Conservation (phyloP, 495 filamentous ascomycete genomes). For the Penicillium mononematosum region DNA sequence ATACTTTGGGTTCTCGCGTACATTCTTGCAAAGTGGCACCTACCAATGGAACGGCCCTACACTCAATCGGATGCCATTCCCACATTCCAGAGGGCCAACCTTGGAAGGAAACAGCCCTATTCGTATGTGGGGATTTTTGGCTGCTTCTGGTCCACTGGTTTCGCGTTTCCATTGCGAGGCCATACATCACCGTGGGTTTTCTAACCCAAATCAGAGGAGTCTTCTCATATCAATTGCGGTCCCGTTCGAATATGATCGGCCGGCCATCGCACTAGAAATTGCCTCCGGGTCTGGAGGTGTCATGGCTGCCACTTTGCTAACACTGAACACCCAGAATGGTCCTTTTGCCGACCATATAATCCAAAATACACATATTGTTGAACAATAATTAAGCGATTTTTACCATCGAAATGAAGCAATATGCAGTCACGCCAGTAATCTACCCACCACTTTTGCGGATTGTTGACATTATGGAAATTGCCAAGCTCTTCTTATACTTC, state of each 20-base stretch:
- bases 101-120: slow-evolving; percentile 6
- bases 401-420: neutral
- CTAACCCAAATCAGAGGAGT: neutral
- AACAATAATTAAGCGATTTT: neutral
- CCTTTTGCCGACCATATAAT: neutral
- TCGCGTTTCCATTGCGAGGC: neutral
- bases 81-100: slow-evolving; percentile 23
- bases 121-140: neutral
- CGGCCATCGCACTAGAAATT: neutral
- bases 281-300: neutral
- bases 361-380: neutral
- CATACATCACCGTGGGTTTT: neutral
- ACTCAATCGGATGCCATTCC: neutral
- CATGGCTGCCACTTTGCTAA: neutral
- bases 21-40: slow-evolving; percentile 13
- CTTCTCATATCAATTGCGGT: neutral
- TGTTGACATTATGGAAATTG: neutral
- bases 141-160: slow-evolving; percentile 2
- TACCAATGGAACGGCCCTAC: slow-evolving; percentile 11
- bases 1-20: neutral
- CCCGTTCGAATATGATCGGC: neutral
- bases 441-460: neutral
- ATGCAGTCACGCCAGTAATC: neutral
- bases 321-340: neutral
- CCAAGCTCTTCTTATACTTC: slow-evolving; percentile 20